phyloP scores from a whole-genome alignment of 371 early-diverging fungal species.

The Circinella minor region DNA sequence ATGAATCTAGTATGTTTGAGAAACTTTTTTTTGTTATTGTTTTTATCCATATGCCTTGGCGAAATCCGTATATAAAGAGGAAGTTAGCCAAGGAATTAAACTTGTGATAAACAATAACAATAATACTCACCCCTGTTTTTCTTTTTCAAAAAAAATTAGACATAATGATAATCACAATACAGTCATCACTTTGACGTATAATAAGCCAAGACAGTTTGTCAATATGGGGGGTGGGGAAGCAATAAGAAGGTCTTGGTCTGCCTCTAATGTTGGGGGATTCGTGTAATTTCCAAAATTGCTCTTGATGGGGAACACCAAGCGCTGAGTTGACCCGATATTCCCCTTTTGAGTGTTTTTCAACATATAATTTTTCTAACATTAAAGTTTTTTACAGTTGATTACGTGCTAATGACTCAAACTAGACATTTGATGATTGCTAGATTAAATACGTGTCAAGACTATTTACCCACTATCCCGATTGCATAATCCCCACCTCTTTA shows the following conservation, averaged over 20 bases:
- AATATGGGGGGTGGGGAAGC: neutral
- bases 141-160: no score
- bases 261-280: no score
- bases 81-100: no score
- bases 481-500: neutral
- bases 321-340: neutral
- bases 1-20: no score
- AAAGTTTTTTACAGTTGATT: neutral
- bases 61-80: neutral
- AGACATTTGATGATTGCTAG: neutral
- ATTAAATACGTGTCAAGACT: neutral
- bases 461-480: neutral
- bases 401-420: conserved; percentile 9
- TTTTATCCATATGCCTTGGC: conserved; percentile 11
- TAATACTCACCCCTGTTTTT: no score
- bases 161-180: no score
- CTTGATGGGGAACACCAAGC: neutral
- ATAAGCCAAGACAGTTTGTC: no score
- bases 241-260: neutral
- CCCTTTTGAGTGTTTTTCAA: neutral
- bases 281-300: neutral
- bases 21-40: neutral
- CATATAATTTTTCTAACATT: neutral
- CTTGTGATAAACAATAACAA: no score
- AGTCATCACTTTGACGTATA: no score